Evolutionary conservation across 106 monocot genomes (phyloP), one percentile per base, ranked within the genome.

Genomic region (Dendrobium chrysotoxum): DNA sequence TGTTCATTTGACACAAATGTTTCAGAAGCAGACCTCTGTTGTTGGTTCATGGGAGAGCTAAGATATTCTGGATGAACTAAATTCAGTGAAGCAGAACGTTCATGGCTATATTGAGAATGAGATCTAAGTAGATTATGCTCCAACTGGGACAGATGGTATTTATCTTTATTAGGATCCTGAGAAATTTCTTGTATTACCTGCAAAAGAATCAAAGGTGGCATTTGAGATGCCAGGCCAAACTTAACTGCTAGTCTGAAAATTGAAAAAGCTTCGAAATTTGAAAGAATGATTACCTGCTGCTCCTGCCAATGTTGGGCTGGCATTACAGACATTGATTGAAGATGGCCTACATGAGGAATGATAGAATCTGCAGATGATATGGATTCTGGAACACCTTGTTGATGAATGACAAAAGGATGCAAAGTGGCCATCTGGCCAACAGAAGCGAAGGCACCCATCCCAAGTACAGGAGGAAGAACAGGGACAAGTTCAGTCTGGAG

Each of bases 351-450:
- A 38, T 88, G 92, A 75, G 84, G 81, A 72, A 85, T 67, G 65
- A 82, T 77, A n/a, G 88, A 83, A 79, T 82, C 88, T 54, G 85
- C 26, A 21, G 91, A 81, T 31, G 91, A 45, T 30, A 86, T 74
- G 80, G 94, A 78, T 54, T 87, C 90, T 40, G 83, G 84, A 85
- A 87, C 23, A 67, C 83, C 89, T 89, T 94, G 96, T 79, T 88
- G 85, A 75, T 93, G 91, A 78, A 91, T 81, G 79, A 93, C 76
- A 87, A 88, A 95, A 81, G 92, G 84, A 81, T 91, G 90, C 72
- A 89, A 58, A 42, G 88, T 77, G 83, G 89, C 72, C 81, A 92
- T 75, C 81, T 92, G 95, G 0, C 80, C 80, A 79, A 86, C 82
- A 81, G 89, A 87, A 78, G 86, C 26, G 78, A 85, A 88, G 21